Base-by-base conservation (phyloP, 2,329 filamentous ascomycete species). In the Rhytidhysteron rufulum region DNA sequence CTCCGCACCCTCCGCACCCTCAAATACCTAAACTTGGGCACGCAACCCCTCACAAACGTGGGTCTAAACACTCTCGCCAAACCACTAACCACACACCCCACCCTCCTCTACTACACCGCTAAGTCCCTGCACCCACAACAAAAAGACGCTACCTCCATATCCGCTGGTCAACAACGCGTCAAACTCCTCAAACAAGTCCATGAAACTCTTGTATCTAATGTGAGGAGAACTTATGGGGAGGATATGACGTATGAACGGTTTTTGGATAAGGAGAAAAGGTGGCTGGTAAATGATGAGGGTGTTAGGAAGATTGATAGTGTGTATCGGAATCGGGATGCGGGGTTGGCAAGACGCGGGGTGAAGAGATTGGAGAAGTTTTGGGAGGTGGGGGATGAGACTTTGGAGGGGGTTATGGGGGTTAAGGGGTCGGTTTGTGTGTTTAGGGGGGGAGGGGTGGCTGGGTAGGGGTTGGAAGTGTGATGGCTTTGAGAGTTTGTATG, bases 21-120 rank as follows among this genome's bases (percentile, higher is more conserved):
- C 5, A 50, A 64, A 20, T 73, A 70, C 42, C 52, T 76, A 30
- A 70, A 69, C 44, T 58, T 75, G 25, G 63, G 65, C 5, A 60
- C 66, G 40, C 48, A 44, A 11, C 54, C 56, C 31, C 51, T 71
- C 19, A 49, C 36, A 22, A 40, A 47, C 36, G 31, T 33, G 15
- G 51, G 49, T 11, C 42, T 63, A 15, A 54, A 51, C 45, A 27
- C 27, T 2, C 34, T 73, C 29, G 47, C 57, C 7, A 38, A 47
- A 13, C 55, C 61, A 4, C 57, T 67, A 11, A 42, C 62, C 2
- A 34, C 49, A 22, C 65, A 55, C 29, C 16, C 54, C 0, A 57
- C 58, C 3, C 54, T 74, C 16, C 51, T 71, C 20, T 71, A 54
- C 51, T 70, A 64, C 48, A 34, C 50, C 16, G 68, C 59, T 2